These are phyloP conservation scores for Colletotrichum paranaense DNA, from an alignment of 2,329 filamentous ascomycete species.

Conservation along the genomic window DNA sequence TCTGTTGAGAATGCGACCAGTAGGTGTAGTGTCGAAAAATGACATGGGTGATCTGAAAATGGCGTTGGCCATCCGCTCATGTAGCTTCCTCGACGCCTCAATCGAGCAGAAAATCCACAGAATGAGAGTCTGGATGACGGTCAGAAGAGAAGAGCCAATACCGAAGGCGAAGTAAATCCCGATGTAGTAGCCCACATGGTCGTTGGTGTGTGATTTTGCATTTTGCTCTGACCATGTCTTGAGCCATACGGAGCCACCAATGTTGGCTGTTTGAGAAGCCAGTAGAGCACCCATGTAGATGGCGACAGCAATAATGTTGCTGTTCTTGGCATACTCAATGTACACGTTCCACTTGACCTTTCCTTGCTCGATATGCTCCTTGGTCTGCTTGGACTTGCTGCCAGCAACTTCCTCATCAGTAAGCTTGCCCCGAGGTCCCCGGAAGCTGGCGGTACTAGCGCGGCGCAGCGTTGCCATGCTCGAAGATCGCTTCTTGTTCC, in stretches of 20 bases:
- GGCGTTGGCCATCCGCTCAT: slow-evolving; percentile 96
- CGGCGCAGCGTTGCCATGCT: slow-evolving; percentile 87
- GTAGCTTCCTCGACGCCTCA: slow-evolving; percentile 95
- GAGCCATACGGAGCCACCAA: slow-evolving; percentile 91
- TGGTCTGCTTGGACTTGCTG: slow-evolving; percentile 84
- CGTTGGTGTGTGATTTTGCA: slow-evolving; percentile 73
- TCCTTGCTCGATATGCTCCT: slow-evolving; percentile 92
- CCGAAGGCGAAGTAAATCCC: slow-evolving; percentile 97
- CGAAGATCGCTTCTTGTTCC: slow-evolving; percentile 68
- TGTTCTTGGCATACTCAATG: slow-evolving; percentile 92
- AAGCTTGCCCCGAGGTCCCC: slow-evolving; percentile 84
- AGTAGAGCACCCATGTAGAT: slow-evolving; percentile 84
- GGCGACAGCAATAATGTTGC: slow-evolving; percentile 84
- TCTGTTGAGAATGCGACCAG: slow-evolving; percentile 94
- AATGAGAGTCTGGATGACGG: slow-evolving; percentile 92
- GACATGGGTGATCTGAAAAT: slow-evolving; percentile 99
- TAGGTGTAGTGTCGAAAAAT: slow-evolving; percentile 97
- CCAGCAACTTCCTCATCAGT: slow-evolving; percentile 83
- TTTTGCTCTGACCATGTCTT: slow-evolving; percentile 93
- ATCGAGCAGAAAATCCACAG: slow-evolving; percentile 99
- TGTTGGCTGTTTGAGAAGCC: slow-evolving; percentile 82
- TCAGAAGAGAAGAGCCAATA: slow-evolving; percentile 84
- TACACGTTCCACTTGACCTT: slow-evolving; percentile 99
- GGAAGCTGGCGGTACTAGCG: slow-evolving; percentile 92
- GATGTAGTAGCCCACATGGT: slow-evolving; percentile 87